phyloP scores from a whole-genome alignment of 371 early-diverging fungal genomes.

The Conidiobolus incongruus region DNA sequence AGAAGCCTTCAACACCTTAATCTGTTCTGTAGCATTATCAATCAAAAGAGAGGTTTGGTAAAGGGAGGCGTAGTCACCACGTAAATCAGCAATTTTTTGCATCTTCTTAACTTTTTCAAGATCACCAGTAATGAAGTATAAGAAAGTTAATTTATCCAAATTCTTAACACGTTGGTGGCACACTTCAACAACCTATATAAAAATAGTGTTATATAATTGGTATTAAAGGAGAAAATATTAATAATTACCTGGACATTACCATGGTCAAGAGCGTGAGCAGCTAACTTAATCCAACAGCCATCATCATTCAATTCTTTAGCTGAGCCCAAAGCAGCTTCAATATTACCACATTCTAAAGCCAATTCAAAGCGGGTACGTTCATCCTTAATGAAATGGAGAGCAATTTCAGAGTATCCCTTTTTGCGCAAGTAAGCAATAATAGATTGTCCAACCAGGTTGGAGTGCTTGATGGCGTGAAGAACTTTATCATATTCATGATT shows the following conservation, averaged over 20 bases:
- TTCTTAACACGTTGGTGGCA: conserved; percentile 76
- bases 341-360: conserved; percentile 85
- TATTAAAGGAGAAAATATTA: background rate
- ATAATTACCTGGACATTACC: conserved; percentile 53
- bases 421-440: conserved; percentile 96
- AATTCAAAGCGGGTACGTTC: conserved; percentile 86
- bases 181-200: conserved; percentile 47
- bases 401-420: conserved; percentile 96
- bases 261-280: conserved; percentile 64
- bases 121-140: conserved; percentile 79
- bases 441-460: conserved; percentile 91
- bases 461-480: conserved; percentile 76
- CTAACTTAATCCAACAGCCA: conserved; percentile 71
- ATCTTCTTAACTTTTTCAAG: conserved; percentile 69
- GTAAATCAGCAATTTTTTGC: conserved; percentile 69
- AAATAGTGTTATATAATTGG: background rate
- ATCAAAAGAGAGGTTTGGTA: conserved; percentile 76
- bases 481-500: conserved; percentile 81
- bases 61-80: conserved; percentile 58
- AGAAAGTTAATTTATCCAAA: conserved; percentile 77
- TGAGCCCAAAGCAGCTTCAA: conserved; percentile 78
- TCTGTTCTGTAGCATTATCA: conserved; percentile 70
- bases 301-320: conserved; percentile 69
- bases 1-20: conserved; percentile 51
- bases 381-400: conserved; percentile 94